Evolutionary conservation across 2,329 filamentous ascomycete species (phyloP).

Genomic region (Westerdykella ornata): DNA sequence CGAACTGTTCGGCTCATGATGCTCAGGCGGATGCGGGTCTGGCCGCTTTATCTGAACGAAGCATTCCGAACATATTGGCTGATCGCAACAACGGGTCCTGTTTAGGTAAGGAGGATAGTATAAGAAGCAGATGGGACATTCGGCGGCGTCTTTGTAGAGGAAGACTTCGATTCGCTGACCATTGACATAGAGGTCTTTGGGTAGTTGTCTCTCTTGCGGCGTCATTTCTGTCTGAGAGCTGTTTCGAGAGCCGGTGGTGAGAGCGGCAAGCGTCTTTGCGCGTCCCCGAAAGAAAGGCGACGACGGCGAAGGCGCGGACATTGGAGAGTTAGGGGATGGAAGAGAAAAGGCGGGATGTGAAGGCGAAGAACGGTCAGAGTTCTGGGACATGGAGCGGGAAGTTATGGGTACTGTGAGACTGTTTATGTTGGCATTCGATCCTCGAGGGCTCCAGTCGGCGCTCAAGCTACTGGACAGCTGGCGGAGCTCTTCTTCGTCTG

Average conservation of each 20-base stretch:
- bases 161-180: conserved; percentile 91
- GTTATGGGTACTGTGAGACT: conserved; percentile 74
- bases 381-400: conserved; percentile 67
- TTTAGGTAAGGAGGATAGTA: conserved; percentile 95
- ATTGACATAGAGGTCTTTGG: conserved; percentile 81
- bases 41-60: conserved; percentile 97
- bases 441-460: conserved; percentile 39
- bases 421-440: conserved; percentile 57
- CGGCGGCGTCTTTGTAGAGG: conserved; percentile 80
- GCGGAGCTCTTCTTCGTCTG: conserved; percentile 54
- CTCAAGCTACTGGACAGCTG: conserved; percentile 40
- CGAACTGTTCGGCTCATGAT: conserved; percentile 46
- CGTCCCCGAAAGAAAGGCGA: conserved; percentile 66
- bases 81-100: conserved; percentile 88
- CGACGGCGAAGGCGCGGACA: conserved; percentile 43
- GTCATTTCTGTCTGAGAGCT: conserved; percentile 63
- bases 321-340: conserved; percentile 52
- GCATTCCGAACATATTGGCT: conserved; percentile 94
- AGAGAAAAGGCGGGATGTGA: conserved; percentile 58
- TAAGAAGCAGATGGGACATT: conserved; percentile 95
- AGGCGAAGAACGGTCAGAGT: conserved; percentile 64
- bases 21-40: conserved; percentile 83
- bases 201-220: conserved; percentile 71
- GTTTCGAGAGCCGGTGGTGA: conserved; percentile 70
- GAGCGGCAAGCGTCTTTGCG: conserved; percentile 80